phyloP scores from a whole-genome alignment of 129 eudicot species.

The Arctium minus region DNA sequence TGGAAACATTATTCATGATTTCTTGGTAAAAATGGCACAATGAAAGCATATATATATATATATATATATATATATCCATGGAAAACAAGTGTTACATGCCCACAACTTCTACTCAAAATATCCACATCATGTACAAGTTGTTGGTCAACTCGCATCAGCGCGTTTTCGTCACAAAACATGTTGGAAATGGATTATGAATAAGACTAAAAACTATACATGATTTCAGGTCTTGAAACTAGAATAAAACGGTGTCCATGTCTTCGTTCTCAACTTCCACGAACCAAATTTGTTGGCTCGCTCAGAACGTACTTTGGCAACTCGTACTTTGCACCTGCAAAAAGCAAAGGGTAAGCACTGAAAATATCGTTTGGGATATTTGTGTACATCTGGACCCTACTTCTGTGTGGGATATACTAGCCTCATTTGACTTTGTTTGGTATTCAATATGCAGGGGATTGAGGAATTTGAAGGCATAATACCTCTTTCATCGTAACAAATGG shows the following conservation, averaged over 20 bases:
- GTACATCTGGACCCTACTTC: background rate
- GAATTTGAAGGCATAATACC: conserved; percentile 30
- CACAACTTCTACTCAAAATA: conserved; percentile 14
- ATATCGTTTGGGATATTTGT: background rate
- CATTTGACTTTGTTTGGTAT: background rate
- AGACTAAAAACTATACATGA: conserved; percentile 35
- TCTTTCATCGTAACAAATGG: conserved; percentile 73
- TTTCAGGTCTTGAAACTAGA: conserved; percentile 30
- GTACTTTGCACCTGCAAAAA: conserved; percentile 65
- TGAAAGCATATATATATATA: background rate
- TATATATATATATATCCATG: background rate
- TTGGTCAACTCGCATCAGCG: background rate
- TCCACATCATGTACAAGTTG: conserved; percentile 16
- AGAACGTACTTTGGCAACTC: conserved; percentile 71
- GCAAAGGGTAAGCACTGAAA: background rate
- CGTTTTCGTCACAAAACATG: conserved; percentile 2
- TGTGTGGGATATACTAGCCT: no score
- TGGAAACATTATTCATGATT: no score
- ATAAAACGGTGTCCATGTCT: background rate
- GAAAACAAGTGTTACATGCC: conserved; percentile 22
- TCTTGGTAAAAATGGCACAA: background rate
- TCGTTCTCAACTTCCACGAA: conserved; percentile 33
- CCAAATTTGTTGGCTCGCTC: conserved; percentile 69
- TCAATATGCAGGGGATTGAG: background rate
- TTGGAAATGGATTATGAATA: background rate